Evolutionary conservation across 805 yeast species (phyloP), one percentile per base, ranked within the genome.

Genomic region (Pichia californica): DNA sequence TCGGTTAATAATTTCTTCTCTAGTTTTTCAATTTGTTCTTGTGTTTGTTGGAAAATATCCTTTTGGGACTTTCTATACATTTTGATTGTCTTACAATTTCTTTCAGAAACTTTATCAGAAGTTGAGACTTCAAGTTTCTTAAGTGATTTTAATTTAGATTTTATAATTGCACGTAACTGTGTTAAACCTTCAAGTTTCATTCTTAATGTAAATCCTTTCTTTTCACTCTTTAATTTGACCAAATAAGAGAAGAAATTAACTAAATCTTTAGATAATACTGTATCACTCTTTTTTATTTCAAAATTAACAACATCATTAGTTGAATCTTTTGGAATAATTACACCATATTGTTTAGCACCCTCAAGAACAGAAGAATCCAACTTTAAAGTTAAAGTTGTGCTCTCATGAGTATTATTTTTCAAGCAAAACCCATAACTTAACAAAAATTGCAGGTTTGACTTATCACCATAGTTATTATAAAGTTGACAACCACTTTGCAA

Each of bases 401-500:
- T 54, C 50, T 84, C 91, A 20, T 74, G 76, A 3, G 62, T 59
- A 49, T 79, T 77, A 20, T 64, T 64, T 36, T 70, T 64, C 23
- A 76, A 58, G 5, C 80, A 76, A 61, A 88, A 88, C 1, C 96
- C 96, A 58, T 88, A 89, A 38, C 84, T 73, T 16, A 88, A 74
- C 14, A 88, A 61, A 31, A 89, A 62, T 29, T 76, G 75, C 1
- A 81, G 66, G 52, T 87, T 87, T 7, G 81, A 62, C 38, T 81
- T 70, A 31, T 79, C 82, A 0, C 96, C 97, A 55, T 88, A 89
- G 1, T 89, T 81, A 61, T 87, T 88, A 67, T 76, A 84, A 11
- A 91, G 54, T 53, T 91, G 96, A 13, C 62, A 55, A 5, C 77
- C 78, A 21, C 59, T 54, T 0, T 50, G 27, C 1, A 85, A 26